These are phyloP conservation scores for Bruguiera sexangula DNA, from an alignment of 345 rosid species.

Conservation along the genomic window DNA sequence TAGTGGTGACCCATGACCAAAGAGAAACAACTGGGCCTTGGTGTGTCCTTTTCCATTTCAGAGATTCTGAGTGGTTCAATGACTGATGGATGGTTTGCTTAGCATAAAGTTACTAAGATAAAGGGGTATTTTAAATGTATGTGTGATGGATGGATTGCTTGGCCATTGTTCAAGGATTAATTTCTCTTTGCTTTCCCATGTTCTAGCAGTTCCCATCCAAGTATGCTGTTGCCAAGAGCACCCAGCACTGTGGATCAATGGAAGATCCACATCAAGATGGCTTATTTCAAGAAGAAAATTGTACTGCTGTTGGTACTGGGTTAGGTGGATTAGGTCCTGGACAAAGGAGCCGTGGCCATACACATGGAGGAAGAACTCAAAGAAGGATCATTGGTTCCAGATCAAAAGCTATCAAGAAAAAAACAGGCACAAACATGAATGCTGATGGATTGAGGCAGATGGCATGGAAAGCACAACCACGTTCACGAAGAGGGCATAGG, in stretches of 20 bases:
- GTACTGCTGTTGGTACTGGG: constrained; percentile 41
- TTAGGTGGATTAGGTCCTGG: constrained; percentile 37
- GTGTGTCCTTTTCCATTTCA: too few species aligned
- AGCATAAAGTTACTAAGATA: neutral
- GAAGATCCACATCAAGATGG: constrained; percentile 31
- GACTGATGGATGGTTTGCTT: neutral
- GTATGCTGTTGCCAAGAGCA: constrained; percentile 33
- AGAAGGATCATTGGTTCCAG: constrained; percentile 29
- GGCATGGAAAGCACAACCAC: constrained; percentile 47
- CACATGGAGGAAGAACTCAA: constrained; percentile 46
- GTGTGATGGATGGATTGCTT: neutral
- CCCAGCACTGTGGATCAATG: constrained; percentile 25
- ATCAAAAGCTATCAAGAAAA: constrained; percentile 48
- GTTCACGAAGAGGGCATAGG: constrained; percentile 45
- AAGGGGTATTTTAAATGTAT: neutral
- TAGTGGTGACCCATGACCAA: too few species aligned
- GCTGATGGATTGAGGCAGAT: constrained; percentile 24
- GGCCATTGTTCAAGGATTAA: neutral
- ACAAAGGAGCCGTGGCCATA: constrained; percentile 42
- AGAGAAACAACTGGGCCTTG: too few species aligned
- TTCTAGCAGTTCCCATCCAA: constrained; percentile 40
- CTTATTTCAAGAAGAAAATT: constrained; percentile 46
- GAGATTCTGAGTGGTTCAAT: too few species aligned
- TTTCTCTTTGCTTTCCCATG: constrained; percentile 2
- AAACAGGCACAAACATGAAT: constrained; percentile 20